phyloP scores from a whole-genome alignment of 352 stramenopile genomes.

The Globisporangium acanthophoron region DNA sequence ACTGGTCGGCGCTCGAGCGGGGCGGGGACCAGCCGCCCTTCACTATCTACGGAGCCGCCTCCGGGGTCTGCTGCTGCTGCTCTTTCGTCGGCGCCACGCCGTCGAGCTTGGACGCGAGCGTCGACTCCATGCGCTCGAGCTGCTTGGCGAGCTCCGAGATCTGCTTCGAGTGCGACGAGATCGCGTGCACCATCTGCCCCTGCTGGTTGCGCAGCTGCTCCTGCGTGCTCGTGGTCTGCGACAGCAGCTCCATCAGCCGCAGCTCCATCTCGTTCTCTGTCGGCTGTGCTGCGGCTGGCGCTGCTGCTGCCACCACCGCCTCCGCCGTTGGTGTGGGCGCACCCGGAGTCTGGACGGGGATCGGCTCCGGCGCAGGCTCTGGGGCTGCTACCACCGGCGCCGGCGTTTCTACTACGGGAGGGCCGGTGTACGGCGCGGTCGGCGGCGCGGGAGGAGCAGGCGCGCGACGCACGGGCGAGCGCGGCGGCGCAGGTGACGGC shows the following conservation, averaged over 20 bases:
- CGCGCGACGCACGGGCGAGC: constrained; percentile 10
- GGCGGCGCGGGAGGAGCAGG: constrained; percentile 14
- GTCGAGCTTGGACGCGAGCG: constrained; percentile 53
- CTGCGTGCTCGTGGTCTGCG: constrained; percentile 76
- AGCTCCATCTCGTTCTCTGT: constrained; percentile 69
- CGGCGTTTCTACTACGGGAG: background rate
- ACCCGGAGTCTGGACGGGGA: too few species aligned
- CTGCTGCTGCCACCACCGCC: background rate
- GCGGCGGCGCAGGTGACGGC: constrained; percentile 2
- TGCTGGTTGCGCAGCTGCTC: constrained; percentile 79
- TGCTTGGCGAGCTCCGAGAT: constrained; percentile 77
- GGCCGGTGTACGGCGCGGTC: background rate
- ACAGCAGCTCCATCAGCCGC: constrained; percentile 65
- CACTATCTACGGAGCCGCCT: background rate
- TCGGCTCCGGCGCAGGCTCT: background rate
- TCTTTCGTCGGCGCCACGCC: background rate
- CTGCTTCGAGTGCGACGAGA: constrained; percentile 71
- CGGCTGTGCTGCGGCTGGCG: constrained; percentile 4
- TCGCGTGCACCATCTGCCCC: constrained; percentile 73
- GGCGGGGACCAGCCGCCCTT: background rate
- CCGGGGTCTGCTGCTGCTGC: background rate
- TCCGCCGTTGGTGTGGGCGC: background rate
- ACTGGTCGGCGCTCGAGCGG: background rate
- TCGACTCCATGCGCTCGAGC: constrained; percentile 72
- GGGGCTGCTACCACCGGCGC: background rate